phyloP scores from a whole-genome alignment of 2,329 filamentous ascomycete species.

The Hymenoscyphus albidus region DNA sequence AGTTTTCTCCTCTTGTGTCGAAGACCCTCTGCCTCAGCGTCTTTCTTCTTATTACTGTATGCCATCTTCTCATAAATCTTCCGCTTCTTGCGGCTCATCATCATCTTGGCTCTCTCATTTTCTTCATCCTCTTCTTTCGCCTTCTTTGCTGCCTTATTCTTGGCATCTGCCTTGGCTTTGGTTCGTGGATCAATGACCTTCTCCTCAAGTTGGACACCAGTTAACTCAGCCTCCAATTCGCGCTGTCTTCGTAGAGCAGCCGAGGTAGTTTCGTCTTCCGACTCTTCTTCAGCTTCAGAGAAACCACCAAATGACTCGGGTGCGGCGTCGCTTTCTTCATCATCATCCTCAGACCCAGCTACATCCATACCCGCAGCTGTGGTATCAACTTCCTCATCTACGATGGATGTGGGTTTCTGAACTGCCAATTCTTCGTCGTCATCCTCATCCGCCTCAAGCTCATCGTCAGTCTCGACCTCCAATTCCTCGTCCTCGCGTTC shows the following conservation, averaged over 20 bases:
- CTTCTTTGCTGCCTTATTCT: constrained; percentile 66
- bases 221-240: constrained; percentile 89
- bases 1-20: constrained; percentile 86
- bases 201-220: constrained; percentile 58
- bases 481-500: constrained; percentile 83
- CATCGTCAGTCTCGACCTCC: constrained; percentile 55
- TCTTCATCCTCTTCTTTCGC: constrained; percentile 78
- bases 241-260: constrained; percentile 71
- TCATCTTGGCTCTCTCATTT: constrained; percentile 89
- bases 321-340: constrained; percentile 35
- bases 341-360: constrained; percentile 36
- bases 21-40: constrained; percentile 82
- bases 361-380: constrained; percentile 35
- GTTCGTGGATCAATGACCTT: constrained; percentile 51
- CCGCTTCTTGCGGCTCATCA: constrained; percentile 97
- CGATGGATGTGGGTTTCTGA: constrained; percentile 41
- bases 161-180: constrained; percentile 65
- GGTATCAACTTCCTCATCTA: constrained; percentile 30
- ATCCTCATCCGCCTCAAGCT: constrained; percentile 38
- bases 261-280: constrained; percentile 57
- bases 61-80: constrained; percentile 98
- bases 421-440: constrained; percentile 45
- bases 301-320: constrained; percentile 34
- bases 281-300: constrained; percentile 43
- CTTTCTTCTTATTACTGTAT: constrained; percentile 91